Conservation (phyloP, 2,329 filamentous ascomycete genomes). For the Nothomitra cinnamomea region DNA sequence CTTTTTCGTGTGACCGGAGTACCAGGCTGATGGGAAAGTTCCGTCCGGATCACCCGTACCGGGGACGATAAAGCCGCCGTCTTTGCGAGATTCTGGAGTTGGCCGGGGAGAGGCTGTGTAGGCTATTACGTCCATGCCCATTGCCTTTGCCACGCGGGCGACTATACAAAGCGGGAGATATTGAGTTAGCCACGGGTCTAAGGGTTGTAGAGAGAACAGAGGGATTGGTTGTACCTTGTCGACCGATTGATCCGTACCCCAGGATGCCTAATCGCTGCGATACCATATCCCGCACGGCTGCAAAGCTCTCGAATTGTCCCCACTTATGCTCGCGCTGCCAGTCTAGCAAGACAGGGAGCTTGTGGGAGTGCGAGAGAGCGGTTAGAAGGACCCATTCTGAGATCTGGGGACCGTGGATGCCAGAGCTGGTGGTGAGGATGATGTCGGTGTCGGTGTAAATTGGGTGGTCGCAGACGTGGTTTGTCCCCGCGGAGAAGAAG, state of each 20-base stretch:
- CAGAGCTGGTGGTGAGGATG: constrained; percentile 35
- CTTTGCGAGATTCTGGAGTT: constrained; percentile 45
- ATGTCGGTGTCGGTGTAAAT: constrained; percentile 35
- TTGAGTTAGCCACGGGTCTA: not conserved
- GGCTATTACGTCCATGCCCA: constrained; percentile 58
- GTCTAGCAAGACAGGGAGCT: constrained; percentile 36
- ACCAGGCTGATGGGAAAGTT: constrained; percentile 37
- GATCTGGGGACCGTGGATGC: constrained; percentile 46
- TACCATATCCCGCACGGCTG: constrained; percentile 33
- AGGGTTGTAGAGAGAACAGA: not conserved
- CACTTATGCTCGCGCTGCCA: constrained; percentile 39
- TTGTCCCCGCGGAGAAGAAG: constrained; percentile 38
- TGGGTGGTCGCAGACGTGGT: constrained; percentile 34
- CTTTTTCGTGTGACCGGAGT: constrained; percentile 34
- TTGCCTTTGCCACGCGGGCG: constrained; percentile 38
- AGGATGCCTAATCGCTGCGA: constrained; percentile 41
- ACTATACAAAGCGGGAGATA: constrained; percentile 20
- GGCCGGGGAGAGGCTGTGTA: constrained; percentile 55
- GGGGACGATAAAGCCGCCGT: constrained; percentile 49
- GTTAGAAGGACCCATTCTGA: constrained; percentile 51
- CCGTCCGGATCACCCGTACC: constrained; percentile 46
- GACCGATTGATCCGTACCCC: constrained; percentile 44
- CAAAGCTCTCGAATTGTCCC: constrained; percentile 22
- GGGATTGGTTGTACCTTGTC: constrained; percentile 23
- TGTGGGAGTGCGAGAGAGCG: constrained; percentile 37